Percentiles rank a stretch among this genome's conserved stretches.
Conservation (phyloP, 1,284 basidiomycete species). For the Cryptococcus amylolentus region DNA sequence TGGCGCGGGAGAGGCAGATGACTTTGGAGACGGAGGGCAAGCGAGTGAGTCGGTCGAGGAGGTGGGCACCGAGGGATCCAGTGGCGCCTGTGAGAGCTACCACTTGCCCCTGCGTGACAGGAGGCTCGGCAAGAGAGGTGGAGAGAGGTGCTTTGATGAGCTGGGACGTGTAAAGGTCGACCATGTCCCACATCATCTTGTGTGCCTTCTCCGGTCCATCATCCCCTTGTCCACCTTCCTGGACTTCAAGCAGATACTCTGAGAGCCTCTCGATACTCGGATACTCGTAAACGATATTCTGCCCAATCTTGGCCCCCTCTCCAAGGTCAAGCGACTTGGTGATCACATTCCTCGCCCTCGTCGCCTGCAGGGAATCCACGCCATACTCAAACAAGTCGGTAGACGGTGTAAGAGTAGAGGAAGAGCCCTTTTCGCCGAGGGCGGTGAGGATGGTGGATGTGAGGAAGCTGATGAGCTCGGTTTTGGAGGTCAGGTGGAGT, state of each 20-base stretch:
- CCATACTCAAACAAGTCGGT: conserved; percentile 51
- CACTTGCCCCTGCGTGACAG: conserved; percentile 18
- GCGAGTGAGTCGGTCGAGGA: conserved; percentile 54
- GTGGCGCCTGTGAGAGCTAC: conserved; percentile 59
- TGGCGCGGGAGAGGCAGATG: conserved; percentile 55
- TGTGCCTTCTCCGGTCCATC: conserved; percentile 30
- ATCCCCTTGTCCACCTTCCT: conserved; percentile 27
- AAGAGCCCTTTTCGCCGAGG: conserved; percentile 40
- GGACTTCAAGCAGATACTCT: conserved; percentile 34
- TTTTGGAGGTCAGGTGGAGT: conserved; percentile 25
- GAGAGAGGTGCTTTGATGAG: conserved; percentile 10
- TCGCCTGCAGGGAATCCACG: conserved; percentile 60
- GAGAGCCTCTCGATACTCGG: conserved; percentile 39
- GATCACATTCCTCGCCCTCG: conserved; percentile 56
- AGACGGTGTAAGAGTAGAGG: conserved; percentile 21
- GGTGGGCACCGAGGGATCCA: conserved; percentile 61
- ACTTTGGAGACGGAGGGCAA: conserved; percentile 50
- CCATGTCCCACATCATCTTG: conserved; percentile 51
- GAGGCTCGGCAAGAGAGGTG: not conserved
- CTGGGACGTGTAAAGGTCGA: conserved; percentile 50
- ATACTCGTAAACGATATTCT: conserved; percentile 51
- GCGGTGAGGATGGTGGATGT: conserved; percentile 44
- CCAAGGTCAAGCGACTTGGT: conserved; percentile 53
- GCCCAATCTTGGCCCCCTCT: conserved; percentile 44
- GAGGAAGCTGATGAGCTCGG: conserved; percentile 51